A percentile compares a stretch with the other conserved stretches of the same genome.
Conservation (phyloP, 2,329 filamentous ascomycete genomes). For the Stagonosporopsis cucurbitacearum region DNA sequence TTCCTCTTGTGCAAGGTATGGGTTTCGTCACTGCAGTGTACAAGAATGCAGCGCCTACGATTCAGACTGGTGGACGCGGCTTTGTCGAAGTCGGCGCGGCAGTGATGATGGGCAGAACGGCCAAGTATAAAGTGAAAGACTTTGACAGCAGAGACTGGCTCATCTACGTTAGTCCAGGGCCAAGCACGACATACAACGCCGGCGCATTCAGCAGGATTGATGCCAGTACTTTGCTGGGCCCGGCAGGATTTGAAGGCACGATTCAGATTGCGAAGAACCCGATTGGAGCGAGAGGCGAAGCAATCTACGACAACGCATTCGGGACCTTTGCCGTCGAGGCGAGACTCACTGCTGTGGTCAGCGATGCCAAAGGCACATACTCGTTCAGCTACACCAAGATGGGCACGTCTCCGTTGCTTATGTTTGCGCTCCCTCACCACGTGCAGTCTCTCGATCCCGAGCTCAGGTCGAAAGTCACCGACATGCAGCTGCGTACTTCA, state of each 20-base stretch:
- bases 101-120: conserved; percentile 66
- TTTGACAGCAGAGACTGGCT: conserved; percentile 75
- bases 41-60: conserved; percentile 69
- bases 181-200: conserved; percentile 61
- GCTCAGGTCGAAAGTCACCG: conserved; percentile 57
- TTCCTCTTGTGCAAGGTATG: conserved; percentile 90
- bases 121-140: conserved; percentile 77
- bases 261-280: conserved; percentile 86
- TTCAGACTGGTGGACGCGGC: conserved; percentile 73
- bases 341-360: conserved; percentile 67
- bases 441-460: conserved; percentile 71
- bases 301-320: conserved; percentile 74
- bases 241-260: conserved; percentile 72
- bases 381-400: conserved; percentile 74
- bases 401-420: conserved; percentile 73
- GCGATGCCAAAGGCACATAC: conserved; percentile 68
- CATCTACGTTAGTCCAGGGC: conserved; percentile 70
- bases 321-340: conserved; percentile 75
- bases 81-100: conserved; percentile 70
- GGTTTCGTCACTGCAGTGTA: conserved; percentile 83
- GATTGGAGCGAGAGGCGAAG: conserved; percentile 63
- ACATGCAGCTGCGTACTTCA: conserved; percentile 73
- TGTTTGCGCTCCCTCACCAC: conserved; percentile 91
- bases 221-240: conserved; percentile 69
- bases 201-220: conserved; percentile 69